A percentile compares a stretch with the other conserved stretches of the same genome.
Evolutionary conservation across 1,284 basidiomycete genomes (phyloP).

Genomic region (Polyporus tsugae): DNA sequence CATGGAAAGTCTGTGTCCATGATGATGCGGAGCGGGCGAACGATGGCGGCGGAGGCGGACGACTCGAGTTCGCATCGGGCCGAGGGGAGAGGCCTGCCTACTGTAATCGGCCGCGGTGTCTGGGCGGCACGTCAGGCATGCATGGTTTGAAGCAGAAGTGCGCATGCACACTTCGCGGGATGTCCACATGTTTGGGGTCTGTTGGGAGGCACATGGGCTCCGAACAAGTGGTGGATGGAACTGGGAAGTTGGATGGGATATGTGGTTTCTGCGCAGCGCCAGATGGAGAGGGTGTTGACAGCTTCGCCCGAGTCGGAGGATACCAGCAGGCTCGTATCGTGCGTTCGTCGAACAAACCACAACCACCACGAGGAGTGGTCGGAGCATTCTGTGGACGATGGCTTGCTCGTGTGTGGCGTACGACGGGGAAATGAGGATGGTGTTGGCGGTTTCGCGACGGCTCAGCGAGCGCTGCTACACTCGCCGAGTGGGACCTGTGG

Average conservation of each 20-base stretch:
- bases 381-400: neutral
- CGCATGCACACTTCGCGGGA: neutral
- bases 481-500: neutral
- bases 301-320: neutral
- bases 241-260: neutral
- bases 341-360: too few species aligned
- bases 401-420: neutral
- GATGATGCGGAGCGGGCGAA: neutral
- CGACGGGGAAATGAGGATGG: neutral
- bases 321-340: neutral
- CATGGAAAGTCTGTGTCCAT: neutral
- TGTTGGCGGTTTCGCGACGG: too few species aligned
- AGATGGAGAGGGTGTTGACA: neutral
- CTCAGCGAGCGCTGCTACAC: neutral
- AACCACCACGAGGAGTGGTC: neutral
- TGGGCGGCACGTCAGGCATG: too few species aligned
- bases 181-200: neutral
- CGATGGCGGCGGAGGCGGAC: too few species aligned
- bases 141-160: neutral
- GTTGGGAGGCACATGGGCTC: too few species aligned
- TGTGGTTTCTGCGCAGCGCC: neutral
- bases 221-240: neutral
- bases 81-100: too few species aligned
- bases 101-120: too few species aligned
- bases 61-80: too few species aligned